Evolutionary conservation across 176 grass and related monocot species (phyloP), one percentile per base, ranked within the genome.

Genomic region (Eragrostis nindensis): DNA sequence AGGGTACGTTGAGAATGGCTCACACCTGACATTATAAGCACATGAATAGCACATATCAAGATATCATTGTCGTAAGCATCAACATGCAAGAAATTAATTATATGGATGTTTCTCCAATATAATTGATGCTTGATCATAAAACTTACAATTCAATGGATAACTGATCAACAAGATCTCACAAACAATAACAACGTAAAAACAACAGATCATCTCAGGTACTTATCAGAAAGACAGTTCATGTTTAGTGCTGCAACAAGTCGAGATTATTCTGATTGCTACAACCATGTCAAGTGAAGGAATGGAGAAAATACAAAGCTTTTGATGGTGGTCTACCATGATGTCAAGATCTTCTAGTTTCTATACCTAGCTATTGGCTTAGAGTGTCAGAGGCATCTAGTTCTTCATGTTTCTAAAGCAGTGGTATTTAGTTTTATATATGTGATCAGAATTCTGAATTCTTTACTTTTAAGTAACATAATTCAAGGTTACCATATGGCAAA

Each of bases 1-100:
- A 64, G 92, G 92, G 80, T 98, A 98, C 17, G 96, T 95, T 59
- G 95, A 98, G 76, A 98, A 98, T 80, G 92, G 80, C 65, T 95
- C 92, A 86, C 92, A 95, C 92, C 96, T 98, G 76, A 70, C 68
- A 88, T 27, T 41, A 93, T 69, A 84, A 47, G 24, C 5, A 78
- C n/a, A 78, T 19, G 67, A 82, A 62, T 62, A 76, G 7, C 1
- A 69, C 17, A 69, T 36, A 56, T 73, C 24, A 70, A 22, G 60
- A 79, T 36, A 36, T 0, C 56, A 79, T 61, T 46, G 46, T 73
- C 13, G 41, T 87, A 63, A 40, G 17, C 6, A 63, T 45, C 18
- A 78, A 27, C 7, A 56, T 21, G 49, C 19, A 57, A 57, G 54
- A 44, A 63, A 25, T 67, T 6, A 14, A 88, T 60, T 17, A 62